Evolutionary conservation across 1,139 yeast species (phyloP), one percentile per base, ranked within the genome.

Genomic region (Kodamaea derodonti): DNA sequence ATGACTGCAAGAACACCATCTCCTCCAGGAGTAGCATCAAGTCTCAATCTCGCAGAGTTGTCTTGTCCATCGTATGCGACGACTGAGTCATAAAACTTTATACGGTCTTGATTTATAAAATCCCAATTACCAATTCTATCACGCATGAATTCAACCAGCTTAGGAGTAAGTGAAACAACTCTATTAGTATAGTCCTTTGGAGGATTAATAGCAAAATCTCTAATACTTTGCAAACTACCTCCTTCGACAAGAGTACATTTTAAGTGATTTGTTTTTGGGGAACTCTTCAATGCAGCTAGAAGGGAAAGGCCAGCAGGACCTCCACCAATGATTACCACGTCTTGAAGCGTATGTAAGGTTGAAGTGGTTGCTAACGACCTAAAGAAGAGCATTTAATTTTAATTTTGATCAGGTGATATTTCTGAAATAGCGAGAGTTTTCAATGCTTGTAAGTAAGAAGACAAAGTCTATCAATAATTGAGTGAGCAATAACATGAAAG

Each of bases 231-330:
- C 29, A 90, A 57, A 39, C 74, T 72, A 26, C 78, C 72, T 2
- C 84, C 90, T 58, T 92, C 98, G 12, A 92, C 69, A 35, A 92
- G 63, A 0, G 82, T 75, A 32, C 94, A 75, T 34, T 72, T 69
- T 31, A 87, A 68, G 36, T 76, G 69, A 18, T 62, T 65, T 4
- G 95, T 75, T 25, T 68, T 58, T 8, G 82, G 78, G 2, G 90
- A 80, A 47, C 73, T 71, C 54, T 84, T 69, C 72, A 54, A 82
- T 0, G 95, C 95, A 0, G 95, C 74, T 2, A 94, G 80, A 26
- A 92, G 65, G 1, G 97, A 82, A 36, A 92, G 64, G 0, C 99
- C 99, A 0, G 98, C 97, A 1, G 97, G 96, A 0, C 99, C 99
- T 5, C 95, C 98, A 17, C 99, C 99, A 31, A 94, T 84, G 38